Base-by-base conservation (phyloP, 306 rosid species). In the Vigna trinervia region DNA sequence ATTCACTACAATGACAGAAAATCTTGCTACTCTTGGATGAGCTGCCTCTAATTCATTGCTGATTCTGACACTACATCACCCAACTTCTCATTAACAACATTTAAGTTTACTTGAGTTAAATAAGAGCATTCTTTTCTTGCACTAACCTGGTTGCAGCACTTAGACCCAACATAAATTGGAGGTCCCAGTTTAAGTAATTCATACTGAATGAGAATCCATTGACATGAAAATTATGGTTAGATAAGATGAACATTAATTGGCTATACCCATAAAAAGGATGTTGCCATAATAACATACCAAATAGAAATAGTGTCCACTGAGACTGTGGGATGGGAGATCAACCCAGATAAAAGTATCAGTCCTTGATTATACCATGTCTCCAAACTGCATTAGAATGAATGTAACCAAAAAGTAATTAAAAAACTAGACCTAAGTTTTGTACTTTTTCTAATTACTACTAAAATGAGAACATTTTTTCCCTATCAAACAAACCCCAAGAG, bases 321-420 rank as follows among this genome's bases (percentile, higher is more conserved):
- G 73, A 85, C 23, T 47, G 89, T 84, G 9, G 89, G 91, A 64
- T 87, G 75, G 23, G 61, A 32, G 7, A 89, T 89, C 3, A 90
- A 84, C 76, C 96, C 96, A 75, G 93, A 85, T 78, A 90, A 76
- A 46, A 87, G 88, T 19, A 88, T 84, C 26, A 87, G 85, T 57
- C 90, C 88, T 58, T 85, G 91, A 64, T 69, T 80, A 80, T 87
- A 88, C 90, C 96, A 90, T 85, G 83, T 85, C 89, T 90, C 91
- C 87, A 90, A 85, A 82, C 89, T 81, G 64, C 82, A 80, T 32
- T 13, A 65, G 51, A 41, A 54, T 58, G 69, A 12, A 75, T 17
- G 45, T 8, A 39, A 8, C 45, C 10, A 5, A 36, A 36, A 5
- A 6, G 1, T 36, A 36, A 6, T 36, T 36, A 36, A 36, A 34